These are phyloP conservation scores for Remersonia thermophila DNA, from an alignment of 2,329 filamentous ascomycete genomes.

Conservation along the genomic window DNA sequence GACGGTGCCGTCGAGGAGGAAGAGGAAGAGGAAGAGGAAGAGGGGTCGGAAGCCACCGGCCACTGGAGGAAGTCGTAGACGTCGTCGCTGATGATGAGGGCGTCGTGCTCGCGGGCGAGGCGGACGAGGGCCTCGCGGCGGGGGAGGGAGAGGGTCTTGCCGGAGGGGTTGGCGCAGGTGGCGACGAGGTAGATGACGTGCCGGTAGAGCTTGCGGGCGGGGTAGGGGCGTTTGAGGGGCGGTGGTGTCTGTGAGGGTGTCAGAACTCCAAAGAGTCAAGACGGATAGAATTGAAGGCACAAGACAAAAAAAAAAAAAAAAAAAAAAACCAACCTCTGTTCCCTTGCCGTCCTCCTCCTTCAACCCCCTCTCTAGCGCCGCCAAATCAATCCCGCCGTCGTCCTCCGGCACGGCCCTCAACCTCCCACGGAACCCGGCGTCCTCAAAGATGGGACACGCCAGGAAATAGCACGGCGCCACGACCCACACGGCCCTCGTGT, in stretches of 20 bases:
- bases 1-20: no score
- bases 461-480: constrained; percentile 74
- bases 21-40: constrained; percentile 10
- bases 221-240: constrained; percentile 42
- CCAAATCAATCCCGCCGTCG: constrained; percentile 61
- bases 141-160: constrained; percentile 62
- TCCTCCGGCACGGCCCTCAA: constrained; percentile 65
- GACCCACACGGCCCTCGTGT: constrained; percentile 67
- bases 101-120: constrained; percentile 68
- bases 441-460: constrained; percentile 75
- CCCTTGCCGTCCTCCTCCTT: constrained; percentile 18
- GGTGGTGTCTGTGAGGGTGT: constrained; percentile 8
- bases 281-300: no score
- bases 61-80: constrained; percentile 91
- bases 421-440: constrained; percentile 58
- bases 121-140: constrained; percentile 57
- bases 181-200: constrained; percentile 84
- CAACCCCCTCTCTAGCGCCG: constrained; percentile 40
- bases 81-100: constrained; percentile 77
- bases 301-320: neutral
- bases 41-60: constrained; percentile 29
- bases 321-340: constrained; percentile 2
- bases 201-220: constrained; percentile 65
- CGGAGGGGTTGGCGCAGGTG: constrained; percentile 80
- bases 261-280: no score